Evolutionary conservation across 306 rosid genomes (phyloP).

Genomic region (Dalbergia cochinchinensis): DNA sequence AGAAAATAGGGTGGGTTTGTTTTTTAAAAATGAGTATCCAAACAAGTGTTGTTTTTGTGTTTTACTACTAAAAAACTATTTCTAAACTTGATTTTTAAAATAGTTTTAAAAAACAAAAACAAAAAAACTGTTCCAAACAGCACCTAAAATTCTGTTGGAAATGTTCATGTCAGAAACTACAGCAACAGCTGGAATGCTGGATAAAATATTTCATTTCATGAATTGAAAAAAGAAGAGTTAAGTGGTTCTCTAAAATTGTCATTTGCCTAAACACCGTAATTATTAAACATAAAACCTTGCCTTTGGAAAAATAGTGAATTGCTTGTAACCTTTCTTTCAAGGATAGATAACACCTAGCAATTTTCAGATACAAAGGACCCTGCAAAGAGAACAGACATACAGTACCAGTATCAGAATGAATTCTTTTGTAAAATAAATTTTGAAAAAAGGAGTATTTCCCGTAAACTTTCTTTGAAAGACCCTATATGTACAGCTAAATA

Average conservation of each 20-base stretch:
- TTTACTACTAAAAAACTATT: no score
- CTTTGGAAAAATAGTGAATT: constrained; percentile 71
- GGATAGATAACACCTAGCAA: constrained; percentile 72
- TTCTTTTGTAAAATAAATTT: neutral
- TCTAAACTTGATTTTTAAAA: no score
- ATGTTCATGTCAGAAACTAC: constrained; percentile 21
- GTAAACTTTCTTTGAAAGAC: neutral
- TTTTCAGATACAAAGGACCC: constrained; percentile 68
- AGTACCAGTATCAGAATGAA: constrained; percentile 28
- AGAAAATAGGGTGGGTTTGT: no score
- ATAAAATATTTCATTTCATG: constrained; percentile 20
- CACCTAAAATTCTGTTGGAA: neutral
- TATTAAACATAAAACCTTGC: constrained; percentile 48
- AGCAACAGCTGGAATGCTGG: constrained; percentile 4
- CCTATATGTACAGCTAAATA: constrained; percentile 35
- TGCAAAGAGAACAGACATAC: constrained; percentile 52
- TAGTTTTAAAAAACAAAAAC: no score
- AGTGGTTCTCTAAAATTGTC: neutral
- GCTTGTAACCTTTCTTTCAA: constrained; percentile 70
- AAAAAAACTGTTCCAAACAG: no score
- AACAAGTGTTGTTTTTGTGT: no score
- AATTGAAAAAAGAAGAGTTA: constrained; percentile 15
- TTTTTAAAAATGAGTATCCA: no score
- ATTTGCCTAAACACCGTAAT: constrained; percentile 13
- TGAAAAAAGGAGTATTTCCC: neutral